Evolutionary conservation across 352 stramenopile species (phyloP).

Genomic region (Pythium angustatum): DNA sequence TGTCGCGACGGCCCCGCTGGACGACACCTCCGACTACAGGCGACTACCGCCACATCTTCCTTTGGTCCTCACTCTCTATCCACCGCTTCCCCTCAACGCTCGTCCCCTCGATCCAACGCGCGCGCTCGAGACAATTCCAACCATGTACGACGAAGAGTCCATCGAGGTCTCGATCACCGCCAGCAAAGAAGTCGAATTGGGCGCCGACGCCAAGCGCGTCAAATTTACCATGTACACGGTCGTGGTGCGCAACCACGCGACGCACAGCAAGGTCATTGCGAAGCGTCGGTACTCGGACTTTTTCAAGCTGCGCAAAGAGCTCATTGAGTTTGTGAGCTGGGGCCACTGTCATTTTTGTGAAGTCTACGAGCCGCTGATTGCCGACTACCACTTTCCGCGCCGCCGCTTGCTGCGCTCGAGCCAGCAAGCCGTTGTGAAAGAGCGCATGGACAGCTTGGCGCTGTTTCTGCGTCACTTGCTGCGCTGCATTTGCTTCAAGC

Average conservation of each 20-base stretch:
- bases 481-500: slow-evolving; percentile 66
- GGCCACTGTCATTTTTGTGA: slow-evolving; percentile 72
- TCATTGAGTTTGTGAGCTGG: slow-evolving; percentile 80
- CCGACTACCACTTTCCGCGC: slow-evolving; percentile 77
- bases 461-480: slow-evolving; percentile 79
- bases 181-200: slow-evolving; percentile 30
- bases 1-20: slow-evolving; percentile 2
- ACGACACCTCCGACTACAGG: neutral
- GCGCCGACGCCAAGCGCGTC: slow-evolving; percentile 38
- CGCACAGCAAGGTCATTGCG: slow-evolving; percentile 73
- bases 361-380: slow-evolving; percentile 63
- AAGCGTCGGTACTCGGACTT: slow-evolving; percentile 86
- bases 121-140: slow-evolving; percentile 1
- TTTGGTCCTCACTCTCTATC: neutral
- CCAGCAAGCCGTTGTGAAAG: slow-evolving; percentile 67
- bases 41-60: neutral
- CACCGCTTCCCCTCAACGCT: neutral
- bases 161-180: slow-evolving; percentile 35
- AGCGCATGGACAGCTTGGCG: slow-evolving; percentile 82
- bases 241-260: slow-evolving; percentile 74
- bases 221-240: slow-evolving; percentile 89
- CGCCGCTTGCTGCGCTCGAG: slow-evolving; percentile 76
- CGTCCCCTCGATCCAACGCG: neutral
- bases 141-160: slow-evolving; percentile 35
- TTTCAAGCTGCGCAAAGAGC: slow-evolving; percentile 80